These are phyloP conservation scores for Coniochaeta sp. DNA, from an alignment of 2,329 filamentous ascomycete genomes.

Conservation along the genomic window DNA sequence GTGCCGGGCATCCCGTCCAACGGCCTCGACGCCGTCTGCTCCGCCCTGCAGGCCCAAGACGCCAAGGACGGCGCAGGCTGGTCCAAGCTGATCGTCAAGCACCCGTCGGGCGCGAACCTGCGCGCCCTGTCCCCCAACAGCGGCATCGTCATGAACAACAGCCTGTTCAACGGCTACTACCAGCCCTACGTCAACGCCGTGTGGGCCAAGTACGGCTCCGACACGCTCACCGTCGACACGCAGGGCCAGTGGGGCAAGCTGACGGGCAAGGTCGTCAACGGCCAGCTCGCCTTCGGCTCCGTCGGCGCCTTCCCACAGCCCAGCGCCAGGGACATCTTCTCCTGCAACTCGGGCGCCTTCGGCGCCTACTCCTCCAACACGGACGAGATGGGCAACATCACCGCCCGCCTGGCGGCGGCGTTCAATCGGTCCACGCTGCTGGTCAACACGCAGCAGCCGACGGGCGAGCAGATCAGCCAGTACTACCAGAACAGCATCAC, in stretches of 20 bases:
- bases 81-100: slow-evolving; percentile 41
- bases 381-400: slow-evolving; percentile 51
- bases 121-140: slow-evolving; percentile 47
- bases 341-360: slow-evolving; percentile 51
- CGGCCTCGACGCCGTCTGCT: slow-evolving; percentile 38
- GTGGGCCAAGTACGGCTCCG: slow-evolving; percentile 39
- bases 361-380: slow-evolving; percentile 30
- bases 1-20: slow-evolving; percentile 41
- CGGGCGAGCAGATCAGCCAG: slow-evolving; percentile 34
- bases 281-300: slow-evolving; percentile 30
- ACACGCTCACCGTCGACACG: slow-evolving; percentile 43
- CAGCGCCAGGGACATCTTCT: slow-evolving; percentile 40
- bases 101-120: slow-evolving; percentile 24
- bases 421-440: slow-evolving; percentile 68
- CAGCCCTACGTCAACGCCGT: slow-evolving; percentile 40
- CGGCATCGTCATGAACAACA: slow-evolving; percentile 32
- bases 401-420: slow-evolving; percentile 66
- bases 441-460: slow-evolving; percentile 40
- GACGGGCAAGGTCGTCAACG: slow-evolving; percentile 31
- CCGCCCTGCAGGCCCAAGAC: slow-evolving; percentile 35
- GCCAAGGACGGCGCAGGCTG: slow-evolving; percentile 39
- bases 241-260: slow-evolving; percentile 44
- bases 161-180: slow-evolving; percentile 43
- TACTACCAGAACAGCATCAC: slow-evolving; percentile 50
- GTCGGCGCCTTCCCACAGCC: slow-evolving; percentile 37